Evolutionary conservation across 2,329 filamentous ascomycete genomes (phyloP).

Genomic region (Fusarium beomiforme): DNA sequence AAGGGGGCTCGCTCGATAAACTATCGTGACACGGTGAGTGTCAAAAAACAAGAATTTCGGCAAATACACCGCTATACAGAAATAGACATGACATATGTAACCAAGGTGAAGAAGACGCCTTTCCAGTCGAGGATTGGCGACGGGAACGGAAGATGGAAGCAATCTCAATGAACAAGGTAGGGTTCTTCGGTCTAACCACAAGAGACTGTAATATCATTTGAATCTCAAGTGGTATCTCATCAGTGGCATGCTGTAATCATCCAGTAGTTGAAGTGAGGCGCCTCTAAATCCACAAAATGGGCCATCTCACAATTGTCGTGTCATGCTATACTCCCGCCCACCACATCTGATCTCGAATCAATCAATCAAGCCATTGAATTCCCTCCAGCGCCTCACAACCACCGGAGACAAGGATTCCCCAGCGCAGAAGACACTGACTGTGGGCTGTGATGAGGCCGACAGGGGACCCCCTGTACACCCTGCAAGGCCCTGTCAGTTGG

Average conservation of each 20-base stretch:
- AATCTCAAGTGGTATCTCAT: neutral
- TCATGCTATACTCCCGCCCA: conserved; percentile 34
- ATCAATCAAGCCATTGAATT: neutral
- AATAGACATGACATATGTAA: neutral
- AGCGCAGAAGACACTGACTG: conserved; percentile 21
- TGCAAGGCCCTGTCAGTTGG: conserved; percentile 15
- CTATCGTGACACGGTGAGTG: conserved; percentile 1
- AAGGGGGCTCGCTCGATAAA: neutral
- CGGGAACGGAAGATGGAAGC: conserved; percentile 7
- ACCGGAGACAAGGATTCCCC: conserved; percentile 43
- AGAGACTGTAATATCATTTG: neutral
- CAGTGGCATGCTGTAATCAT: neutral
- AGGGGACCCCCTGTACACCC: neutral
- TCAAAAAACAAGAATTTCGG: neutral
- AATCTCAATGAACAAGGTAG: neutral
- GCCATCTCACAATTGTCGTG: conserved; percentile 16
- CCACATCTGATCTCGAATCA: neutral
- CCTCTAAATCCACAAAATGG: conserved; percentile 1
- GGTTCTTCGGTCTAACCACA: neutral
- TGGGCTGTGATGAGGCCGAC: conserved; percentile 11
- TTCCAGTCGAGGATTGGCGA: neutral
- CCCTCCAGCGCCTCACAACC: conserved; percentile 25
- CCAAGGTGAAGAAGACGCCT: neutral
- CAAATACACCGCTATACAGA: conserved; percentile 11
- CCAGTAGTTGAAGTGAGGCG: conserved; percentile 36